Evolutionary conservation across 202 grass and related monocot species (phyloP).

Genomic region (Bolboschoenoplectus hybrid): DNA sequence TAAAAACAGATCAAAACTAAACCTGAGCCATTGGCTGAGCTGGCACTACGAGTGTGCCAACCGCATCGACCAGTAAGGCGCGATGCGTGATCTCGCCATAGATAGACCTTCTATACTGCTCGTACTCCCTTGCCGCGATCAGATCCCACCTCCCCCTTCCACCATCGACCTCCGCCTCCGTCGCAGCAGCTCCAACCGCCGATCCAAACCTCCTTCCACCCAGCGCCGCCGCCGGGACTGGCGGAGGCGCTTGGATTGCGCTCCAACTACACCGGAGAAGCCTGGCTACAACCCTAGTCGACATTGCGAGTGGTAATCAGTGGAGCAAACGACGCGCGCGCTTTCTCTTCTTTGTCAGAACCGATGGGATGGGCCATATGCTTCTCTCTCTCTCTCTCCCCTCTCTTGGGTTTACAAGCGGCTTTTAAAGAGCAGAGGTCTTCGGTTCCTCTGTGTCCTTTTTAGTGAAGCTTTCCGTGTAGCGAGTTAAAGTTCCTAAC

Average conservation of each 20-base stretch:
- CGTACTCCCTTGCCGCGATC: constrained; percentile 73
- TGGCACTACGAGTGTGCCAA: constrained; percentile 84
- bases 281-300: constrained; percentile 16
- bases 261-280: neutral
- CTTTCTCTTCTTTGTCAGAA: constrained; percentile 2
- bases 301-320: neutral
- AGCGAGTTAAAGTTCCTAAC: neutral
- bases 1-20: neutral
- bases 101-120: constrained; percentile 79
- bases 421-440: neutral
- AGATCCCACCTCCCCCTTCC: constrained; percentile 55
- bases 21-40: constrained; percentile 98
- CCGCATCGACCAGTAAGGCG: constrained; percentile 88
- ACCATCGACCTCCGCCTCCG: constrained; percentile 29
- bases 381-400: no score
- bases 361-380: neutral
- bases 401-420: neutral
- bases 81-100: constrained; percentile 98
- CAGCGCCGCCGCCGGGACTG: constrained; percentile 38
- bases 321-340: neutral
- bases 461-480: neutral
- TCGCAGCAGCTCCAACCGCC: constrained; percentile 17
- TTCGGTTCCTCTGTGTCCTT: neutral
- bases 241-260: neutral
- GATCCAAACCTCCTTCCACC: constrained; percentile 33